phyloP scores from a whole-genome alignment of 2,329 filamentous ascomycete genomes.

The Paramyrothecium sp. region DNA sequence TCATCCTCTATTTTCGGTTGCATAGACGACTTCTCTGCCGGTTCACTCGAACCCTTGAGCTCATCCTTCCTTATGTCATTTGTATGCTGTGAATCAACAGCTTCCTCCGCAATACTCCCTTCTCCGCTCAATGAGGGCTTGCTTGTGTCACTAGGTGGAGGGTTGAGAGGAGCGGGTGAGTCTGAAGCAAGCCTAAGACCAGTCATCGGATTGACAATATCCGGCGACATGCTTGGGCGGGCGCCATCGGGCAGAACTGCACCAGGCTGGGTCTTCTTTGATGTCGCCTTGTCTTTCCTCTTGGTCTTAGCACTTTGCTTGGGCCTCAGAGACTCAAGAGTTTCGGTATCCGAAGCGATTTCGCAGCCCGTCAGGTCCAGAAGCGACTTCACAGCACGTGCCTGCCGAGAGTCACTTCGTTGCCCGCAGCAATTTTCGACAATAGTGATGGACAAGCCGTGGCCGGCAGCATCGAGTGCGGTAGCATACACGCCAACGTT shows the following conservation, averaged over 20 bases:
- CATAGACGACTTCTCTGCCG: too few species aligned
- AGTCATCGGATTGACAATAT: conserved; percentile 29
- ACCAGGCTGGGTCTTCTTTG: neutral
- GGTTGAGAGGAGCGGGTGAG: conserved; percentile 8
- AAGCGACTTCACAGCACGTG: conserved; percentile 68
- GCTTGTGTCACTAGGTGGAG: conserved; percentile 11
- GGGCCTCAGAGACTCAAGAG: conserved; percentile 40
- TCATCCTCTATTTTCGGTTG: too few species aligned
- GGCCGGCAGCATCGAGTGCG: conserved; percentile 82
- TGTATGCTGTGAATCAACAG: neutral
- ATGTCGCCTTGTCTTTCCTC: neutral
- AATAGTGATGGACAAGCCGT: conserved; percentile 84
- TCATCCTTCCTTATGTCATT: neutral
- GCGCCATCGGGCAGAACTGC: neutral
- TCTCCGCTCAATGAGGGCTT: conserved; percentile 10
- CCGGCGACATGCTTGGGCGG: conserved; percentile 20
- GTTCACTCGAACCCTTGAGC: too few species aligned
- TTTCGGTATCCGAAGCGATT: conserved; percentile 56
- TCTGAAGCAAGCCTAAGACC: conserved; percentile 26
- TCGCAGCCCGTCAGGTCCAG: conserved; percentile 73
- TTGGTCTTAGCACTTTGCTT: conserved; percentile 7
- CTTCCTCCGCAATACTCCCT: neutral
- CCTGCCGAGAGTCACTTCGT: conserved; percentile 66
- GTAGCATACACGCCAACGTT: conserved; percentile 92
- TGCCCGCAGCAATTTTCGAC: conserved; percentile 89